Evolutionary conservation across 2,329 filamentous ascomycete species (phyloP), one percentile per base, ranked within the genome.

Genomic region (Exophiala dermatitidis): DNA sequence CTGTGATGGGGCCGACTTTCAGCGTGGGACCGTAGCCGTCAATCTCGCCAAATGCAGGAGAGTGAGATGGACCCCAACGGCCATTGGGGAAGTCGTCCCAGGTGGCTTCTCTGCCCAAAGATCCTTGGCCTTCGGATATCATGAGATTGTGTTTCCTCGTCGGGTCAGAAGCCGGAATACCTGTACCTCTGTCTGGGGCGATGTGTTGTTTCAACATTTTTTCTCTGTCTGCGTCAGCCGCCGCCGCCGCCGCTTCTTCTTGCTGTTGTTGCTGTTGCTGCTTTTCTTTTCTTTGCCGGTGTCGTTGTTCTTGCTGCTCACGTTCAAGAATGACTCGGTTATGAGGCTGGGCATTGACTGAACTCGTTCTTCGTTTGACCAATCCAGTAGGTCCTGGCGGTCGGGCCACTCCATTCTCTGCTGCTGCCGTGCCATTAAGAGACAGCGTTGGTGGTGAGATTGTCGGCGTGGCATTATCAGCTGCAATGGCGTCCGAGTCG

Each of bases 1-100:
- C 93, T 66, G 90, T 84, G 2, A 84, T 79, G n/a, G 88, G 82
- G 0, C 87, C 88, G 67, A 96, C 88, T 72, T 96, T 93, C 37
- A 98, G 76, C 52, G 86, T 93, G n/a, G 94, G 90, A 7, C 93
- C 93, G 67, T 97, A 97, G n/a, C 91, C 91, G 66, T 97, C 90
- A 54, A 96, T 96, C 69, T 96, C 90, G 64, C 91, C 91, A 67
- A 95, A 97, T 0, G 91, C 91, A 1, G 90, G 90, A 2, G 90
- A 95, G 48, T 91, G 82, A 3, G 90, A 88, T 65, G 96, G 91
- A 67, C 91, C 91, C 83, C 91, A 97, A 51, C 91, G 82, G 30
- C 91, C 93, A 74, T 97, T 97, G 59, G 91, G 91, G 69, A 90
- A 98, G 64, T 98, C 93, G 65, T 98, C 93, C 93, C 93, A 98